These are phyloP conservation scores for Asterionellopsis glacialis DNA, from an alignment of 108 stramenopile species.

Conservation along the genomic window DNA sequence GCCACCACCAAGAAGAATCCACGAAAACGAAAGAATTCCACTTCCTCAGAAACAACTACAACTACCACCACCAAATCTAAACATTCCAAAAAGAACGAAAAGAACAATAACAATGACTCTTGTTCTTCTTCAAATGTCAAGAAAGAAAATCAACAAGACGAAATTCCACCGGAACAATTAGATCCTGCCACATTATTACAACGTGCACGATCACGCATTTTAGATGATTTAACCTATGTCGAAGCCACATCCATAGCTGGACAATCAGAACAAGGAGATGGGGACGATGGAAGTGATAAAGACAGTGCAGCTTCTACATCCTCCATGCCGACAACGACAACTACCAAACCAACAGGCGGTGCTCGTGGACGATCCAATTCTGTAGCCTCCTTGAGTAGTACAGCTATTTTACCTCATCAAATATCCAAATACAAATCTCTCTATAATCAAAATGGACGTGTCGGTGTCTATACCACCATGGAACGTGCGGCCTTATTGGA, in stretches of 20 bases:
- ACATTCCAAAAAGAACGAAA: too few relatives aligned
- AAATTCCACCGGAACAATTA: slow-evolving; percentile 1
- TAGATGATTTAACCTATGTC: slow-evolving; percentile 44
- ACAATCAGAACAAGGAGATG: slow-evolving; percentile 19
- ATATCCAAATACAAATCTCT: neutral
- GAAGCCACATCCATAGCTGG: slow-evolving; percentile 3
- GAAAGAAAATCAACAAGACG: too few relatives aligned
- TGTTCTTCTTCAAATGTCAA: too few relatives aligned
- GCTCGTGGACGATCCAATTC: neutral
- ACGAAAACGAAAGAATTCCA: too few relatives aligned
- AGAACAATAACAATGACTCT: too few relatives aligned
- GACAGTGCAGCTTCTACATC: slow-evolving; percentile 39
- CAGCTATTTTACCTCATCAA: neutral
- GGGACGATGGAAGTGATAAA: slow-evolving; percentile 42
- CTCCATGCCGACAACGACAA: neutral
- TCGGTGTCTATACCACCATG: slow-evolving; percentile 75
- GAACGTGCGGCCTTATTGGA: slow-evolving; percentile 75
- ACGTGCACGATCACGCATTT: slow-evolving; percentile 29
- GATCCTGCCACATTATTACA: slow-evolving; percentile 39
- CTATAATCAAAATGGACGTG: slow-evolving; percentile 79
- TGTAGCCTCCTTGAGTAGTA: neutral
- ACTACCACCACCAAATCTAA: too few relatives aligned
- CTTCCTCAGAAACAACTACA: too few relatives aligned
- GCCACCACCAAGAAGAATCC: too few relatives aligned
- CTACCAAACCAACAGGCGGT: neutral